Conservation (phyloP, 257 asterid species). For the Solanum stenotomum region DNA sequence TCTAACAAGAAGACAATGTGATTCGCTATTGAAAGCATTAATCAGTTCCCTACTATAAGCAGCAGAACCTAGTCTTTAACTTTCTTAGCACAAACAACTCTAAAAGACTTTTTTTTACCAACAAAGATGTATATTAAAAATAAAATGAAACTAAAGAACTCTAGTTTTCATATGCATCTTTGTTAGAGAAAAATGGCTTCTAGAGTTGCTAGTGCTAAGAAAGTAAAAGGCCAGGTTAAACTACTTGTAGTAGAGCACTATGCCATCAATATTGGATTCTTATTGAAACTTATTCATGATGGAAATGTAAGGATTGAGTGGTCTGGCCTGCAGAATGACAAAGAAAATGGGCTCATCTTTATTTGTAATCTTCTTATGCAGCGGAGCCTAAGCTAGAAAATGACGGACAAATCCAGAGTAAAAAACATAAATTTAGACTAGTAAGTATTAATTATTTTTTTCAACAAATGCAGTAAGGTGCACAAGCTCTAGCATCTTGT, state of each 20-base stretch:
- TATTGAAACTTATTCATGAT: conserved; percentile 10
- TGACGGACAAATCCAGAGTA: background rate
- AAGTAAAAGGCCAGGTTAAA: background rate
- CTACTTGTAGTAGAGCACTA: conserved; percentile 1
- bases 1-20: conserved; percentile 14
- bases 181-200: background rate
- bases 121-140: no score
- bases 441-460: no score
- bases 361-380: background rate
- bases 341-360: background rate
- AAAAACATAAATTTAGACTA: no score
- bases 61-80: background rate
- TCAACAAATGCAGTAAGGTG: no score
- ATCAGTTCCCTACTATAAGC: background rate
- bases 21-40: conserved; percentile 12
- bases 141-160: background rate
- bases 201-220: background rate
- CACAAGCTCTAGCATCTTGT: no score
- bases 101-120: background rate
- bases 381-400: background rate
- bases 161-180: background rate
- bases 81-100: background rate
- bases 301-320: background rate
- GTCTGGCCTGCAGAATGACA: background rate
- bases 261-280: conserved; percentile 17